These are phyloP conservation scores for Tephrocybe sp. DNA, from an alignment of 768 basidiomycete species.

Conservation along the genomic window DNA sequence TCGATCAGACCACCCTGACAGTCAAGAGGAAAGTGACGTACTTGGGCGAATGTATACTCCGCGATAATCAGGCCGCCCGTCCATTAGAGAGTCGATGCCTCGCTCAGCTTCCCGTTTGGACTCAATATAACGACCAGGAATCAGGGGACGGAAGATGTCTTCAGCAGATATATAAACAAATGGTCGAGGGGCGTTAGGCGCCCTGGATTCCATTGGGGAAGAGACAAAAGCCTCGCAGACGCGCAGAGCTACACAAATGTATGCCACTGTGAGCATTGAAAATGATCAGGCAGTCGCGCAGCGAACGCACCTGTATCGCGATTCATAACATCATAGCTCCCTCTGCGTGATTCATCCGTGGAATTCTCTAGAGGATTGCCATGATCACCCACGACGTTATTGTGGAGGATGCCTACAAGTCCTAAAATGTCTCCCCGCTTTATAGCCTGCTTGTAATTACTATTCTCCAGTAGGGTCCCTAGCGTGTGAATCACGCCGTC, in stretches of 20 bases:
- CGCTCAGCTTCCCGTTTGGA: slow-evolving; percentile 93
- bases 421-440: slow-evolving; percentile 55
- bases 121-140: slow-evolving; percentile 85
- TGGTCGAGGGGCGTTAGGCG: slow-evolving; percentile 44
- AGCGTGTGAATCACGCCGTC: slow-evolving; percentile 91
- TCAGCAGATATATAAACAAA: slow-evolving; percentile 97
- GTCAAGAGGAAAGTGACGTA: slow-evolving; percentile 37
- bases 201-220: slow-evolving; percentile 31
- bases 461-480: slow-evolving; percentile 84
- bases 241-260: slow-evolving; percentile 55
- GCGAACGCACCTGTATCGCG: slow-evolving; percentile 77
- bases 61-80: slow-evolving; percentile 45
- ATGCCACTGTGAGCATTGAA: neutral
- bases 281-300: slow-evolving; percentile 1
- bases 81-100: slow-evolving; percentile 57
- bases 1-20: neutral
- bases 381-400: slow-evolving; percentile 31
- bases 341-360: slow-evolving; percentile 28
- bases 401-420: slow-evolving; percentile 45
- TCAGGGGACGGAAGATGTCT: slow-evolving; percentile 85
- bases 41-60: slow-evolving; percentile 89
- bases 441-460: slow-evolving; percentile 76
- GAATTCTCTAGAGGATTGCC: slow-evolving; percentile 63
- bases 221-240: slow-evolving; percentile 77
- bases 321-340: slow-evolving; percentile 80